Evolutionary conservation across 352 stramenopile genomes (phyloP).

Genomic region (Pelagophyceae sp.): DNA sequence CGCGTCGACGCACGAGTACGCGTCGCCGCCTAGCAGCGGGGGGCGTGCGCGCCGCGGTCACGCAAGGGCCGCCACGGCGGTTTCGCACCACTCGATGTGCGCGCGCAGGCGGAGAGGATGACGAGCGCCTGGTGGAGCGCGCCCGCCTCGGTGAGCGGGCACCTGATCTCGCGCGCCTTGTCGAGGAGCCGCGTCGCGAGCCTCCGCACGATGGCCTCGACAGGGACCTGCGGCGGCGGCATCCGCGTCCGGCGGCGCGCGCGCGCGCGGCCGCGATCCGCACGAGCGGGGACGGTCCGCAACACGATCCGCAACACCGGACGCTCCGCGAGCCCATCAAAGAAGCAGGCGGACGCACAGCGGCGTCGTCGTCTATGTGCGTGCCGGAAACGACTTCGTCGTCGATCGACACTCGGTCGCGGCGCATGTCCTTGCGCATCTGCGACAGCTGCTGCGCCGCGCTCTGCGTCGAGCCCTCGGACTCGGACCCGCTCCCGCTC

Average conservation of each 20-base stretch:
- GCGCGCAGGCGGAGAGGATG: neutral
- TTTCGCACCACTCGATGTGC: no score
- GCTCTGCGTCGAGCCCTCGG: neutral
- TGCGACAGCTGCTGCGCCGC: neutral
- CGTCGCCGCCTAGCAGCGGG: conserved; percentile 8
- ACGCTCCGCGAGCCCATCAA: no score
- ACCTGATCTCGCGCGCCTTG: neutral
- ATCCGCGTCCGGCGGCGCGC: no score
- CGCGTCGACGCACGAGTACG: conserved; percentile 10
- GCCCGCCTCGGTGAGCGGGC: neutral
- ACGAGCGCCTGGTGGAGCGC: neutral
- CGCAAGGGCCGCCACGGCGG: no score
- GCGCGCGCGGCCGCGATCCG: no score
- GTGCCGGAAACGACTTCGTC: neutral
- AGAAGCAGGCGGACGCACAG: no score
- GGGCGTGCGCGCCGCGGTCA: no score
- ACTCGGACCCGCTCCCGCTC: neutral
- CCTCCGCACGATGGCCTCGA: neutral
- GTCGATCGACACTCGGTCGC: conserved; percentile 6
- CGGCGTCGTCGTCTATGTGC: neutral
- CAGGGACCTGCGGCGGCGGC: no score
- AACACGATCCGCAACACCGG: no score
- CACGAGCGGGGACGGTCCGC: no score
- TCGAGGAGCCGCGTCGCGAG: neutral
- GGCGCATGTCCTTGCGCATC: conserved; percentile 20